Base-by-base conservation (phyloP, 2,329 filamentous ascomycete genomes). In the Didymella sp. region DNA sequence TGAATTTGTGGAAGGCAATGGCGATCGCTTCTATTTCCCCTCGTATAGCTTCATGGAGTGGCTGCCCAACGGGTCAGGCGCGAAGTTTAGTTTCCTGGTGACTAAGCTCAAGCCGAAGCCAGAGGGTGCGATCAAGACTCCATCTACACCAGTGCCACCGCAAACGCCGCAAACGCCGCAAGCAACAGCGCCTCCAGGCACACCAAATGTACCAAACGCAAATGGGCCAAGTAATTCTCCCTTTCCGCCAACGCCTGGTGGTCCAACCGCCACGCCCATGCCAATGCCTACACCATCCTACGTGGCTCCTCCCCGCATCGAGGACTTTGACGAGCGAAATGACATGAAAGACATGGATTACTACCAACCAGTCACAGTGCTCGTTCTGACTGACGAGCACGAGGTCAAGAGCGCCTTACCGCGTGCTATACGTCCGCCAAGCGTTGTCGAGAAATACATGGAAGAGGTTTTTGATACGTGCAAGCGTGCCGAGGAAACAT, bases 11-110 rank as follows among this genome's bases (percentile, higher is more conserved):
- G 72, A 76, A 48, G 74, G 73, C n/a, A 74, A 73, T 38, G 89
- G 89, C 42, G 90, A 94, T 72, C 85, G 90, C 24, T 93, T 90
- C 71, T 78, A 91, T 44, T 93, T 95, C 61, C 91, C 91, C 2
- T 90, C 88, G 63, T 89, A 90, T 70, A 90, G 88, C 73, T 88
- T 94, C 30, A 74, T 94, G 46, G 90, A 95, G 71, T 87, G 86
- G 68, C 78, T 87, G 1, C 80, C 81, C n/a, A 74, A 75, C 4
- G 84, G 84, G 2, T 84, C 85, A 47, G 82, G 87, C 55, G 83
- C 90, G 2, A 83, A 92, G 40, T 88, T 88, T 3, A 93, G 89
- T 1, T 95, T 94, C 69, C 79, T 95, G 11, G 86, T 93, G 57
- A 89, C 91, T 6, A 87, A 89, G 45, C 89, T 88, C 72, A 89